These are phyloP conservation scores for Kwoniella shivajii DNA, from an alignment of 1,284 basidiomycete species.

Conservation along the genomic window DNA sequence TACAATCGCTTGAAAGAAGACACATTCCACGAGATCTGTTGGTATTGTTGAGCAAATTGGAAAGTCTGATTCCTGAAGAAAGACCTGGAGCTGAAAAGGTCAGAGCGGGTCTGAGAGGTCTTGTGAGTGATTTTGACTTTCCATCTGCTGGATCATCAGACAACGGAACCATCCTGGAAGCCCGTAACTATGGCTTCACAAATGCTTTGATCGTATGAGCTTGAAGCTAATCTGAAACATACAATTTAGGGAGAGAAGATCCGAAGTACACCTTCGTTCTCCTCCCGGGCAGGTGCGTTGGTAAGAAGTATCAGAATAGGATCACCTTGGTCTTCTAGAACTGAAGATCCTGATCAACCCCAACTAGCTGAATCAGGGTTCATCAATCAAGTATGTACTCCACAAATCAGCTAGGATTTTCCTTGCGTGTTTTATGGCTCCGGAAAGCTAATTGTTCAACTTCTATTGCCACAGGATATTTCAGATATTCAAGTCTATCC, in stretches of 20 bases:
- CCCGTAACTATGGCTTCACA: no score
- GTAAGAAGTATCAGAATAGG: slow-evolving; percentile 4
- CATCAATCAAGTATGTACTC: no score
- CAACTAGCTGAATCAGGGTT: no score
- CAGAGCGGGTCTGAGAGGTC: slow-evolving; percentile 20
- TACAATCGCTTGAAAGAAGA: slow-evolving; percentile 64
- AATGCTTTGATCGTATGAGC: no score
- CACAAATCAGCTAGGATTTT: no score
- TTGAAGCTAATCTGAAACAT: no score
- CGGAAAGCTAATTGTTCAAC: no score
- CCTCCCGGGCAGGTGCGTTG: slow-evolving; percentile 3
- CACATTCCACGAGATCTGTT: slow-evolving; percentile 70
- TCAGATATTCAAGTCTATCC: no score
- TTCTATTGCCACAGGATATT: no score
- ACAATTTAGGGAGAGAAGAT: slow-evolving; percentile 5
- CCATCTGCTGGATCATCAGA: no score
- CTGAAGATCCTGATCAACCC: neutral
- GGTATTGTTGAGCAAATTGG: slow-evolving; percentile 69
- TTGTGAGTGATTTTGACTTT: slow-evolving; percentile 14
- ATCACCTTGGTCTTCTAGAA: neutral
- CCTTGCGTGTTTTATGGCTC: no score
- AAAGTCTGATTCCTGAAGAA: slow-evolving; percentile 63
- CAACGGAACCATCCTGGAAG: no score
- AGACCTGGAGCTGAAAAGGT: slow-evolving; percentile 76
- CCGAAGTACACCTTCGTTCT: neutral